Base-by-base conservation (phyloP, 2,329 filamentous ascomycete species). In the Aspergillus latus region DNA sequence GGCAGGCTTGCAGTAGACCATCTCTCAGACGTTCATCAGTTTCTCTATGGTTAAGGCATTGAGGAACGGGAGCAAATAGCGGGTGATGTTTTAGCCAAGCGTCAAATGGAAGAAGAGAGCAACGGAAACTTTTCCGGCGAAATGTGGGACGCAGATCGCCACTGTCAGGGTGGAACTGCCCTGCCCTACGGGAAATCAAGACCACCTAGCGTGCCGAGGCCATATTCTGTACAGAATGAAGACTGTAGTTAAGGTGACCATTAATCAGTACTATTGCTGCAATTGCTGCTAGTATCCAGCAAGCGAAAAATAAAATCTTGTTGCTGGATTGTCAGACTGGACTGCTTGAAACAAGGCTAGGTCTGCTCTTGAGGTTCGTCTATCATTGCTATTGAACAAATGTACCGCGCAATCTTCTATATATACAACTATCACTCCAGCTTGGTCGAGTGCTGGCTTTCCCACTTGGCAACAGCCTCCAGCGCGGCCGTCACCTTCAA, bases 401-500 rank as follows among this genome's bases (percentile, higher is more conserved):
- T 59, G 42, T 49, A 60, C 21, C 6, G 13, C 28, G 7, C 47
- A 57, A 45, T 15, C 54, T 58, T 53, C 55, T 36, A 54, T 48
- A 49, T 48, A 40, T 30, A 30, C 56, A 51, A 62, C 54, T 58
- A 13, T 64, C 54, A 61, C n/a, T 48, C 57, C 9, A 51, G 21
- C 10, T 42, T 44, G 9, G 53, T 55, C 40, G 60, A 52, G 48
- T 74, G 68, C 30, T 63, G 59, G 29, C 45, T 62, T 60, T 78
- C 72, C 75, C 75, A 80, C 52, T 74, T 75, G 28, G 67, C 67
- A 34, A 80, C 67, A 4, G 78, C 76, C 53, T 76, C 76, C 53
- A 74, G 64, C 2, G 72, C 78, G 42, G 75, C 75, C 16, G 78
- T 78, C 56, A 80, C 74, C 61, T 80, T 80, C 46, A 80, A 65